Evolutionary conservation across 1,139 yeast species (phyloP).

Genomic region (Candida pseudoviswanathii): DNA sequence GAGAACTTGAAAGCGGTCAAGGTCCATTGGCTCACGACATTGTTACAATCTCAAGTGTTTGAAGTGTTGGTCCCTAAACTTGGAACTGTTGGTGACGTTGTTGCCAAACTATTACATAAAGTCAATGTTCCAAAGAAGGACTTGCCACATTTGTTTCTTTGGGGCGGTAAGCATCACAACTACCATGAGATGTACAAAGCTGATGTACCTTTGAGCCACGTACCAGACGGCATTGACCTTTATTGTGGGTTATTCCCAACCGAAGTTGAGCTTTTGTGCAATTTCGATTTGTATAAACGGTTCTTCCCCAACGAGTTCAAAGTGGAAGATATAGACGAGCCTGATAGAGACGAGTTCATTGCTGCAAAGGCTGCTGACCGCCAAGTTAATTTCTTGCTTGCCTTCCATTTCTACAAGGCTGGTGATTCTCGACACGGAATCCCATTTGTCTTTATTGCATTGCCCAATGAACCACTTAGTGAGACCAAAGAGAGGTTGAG

Average conservation of each 20-base stretch:
- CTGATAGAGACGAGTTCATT: slow-evolving; percentile 30
- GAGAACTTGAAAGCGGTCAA: slow-evolving; percentile 73
- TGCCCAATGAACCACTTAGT: slow-evolving; percentile 62
- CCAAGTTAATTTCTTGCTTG: slow-evolving; percentile 45
- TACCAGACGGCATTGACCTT: slow-evolving; percentile 38
- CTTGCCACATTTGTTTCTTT: slow-evolving; percentile 55
- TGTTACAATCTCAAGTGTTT: slow-evolving; percentile 64
- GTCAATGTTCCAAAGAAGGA: slow-evolving; percentile 53
- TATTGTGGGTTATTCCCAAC: slow-evolving; percentile 50
- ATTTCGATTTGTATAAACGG: slow-evolving; percentile 41
- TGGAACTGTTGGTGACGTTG: slow-evolving; percentile 58
- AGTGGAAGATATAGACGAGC: slow-evolving; percentile 18
- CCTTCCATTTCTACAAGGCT: slow-evolving; percentile 76
- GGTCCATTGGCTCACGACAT: slow-evolving; percentile 62
- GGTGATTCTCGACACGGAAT: slow-evolving; percentile 77
- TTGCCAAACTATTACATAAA: slow-evolving; percentile 58
- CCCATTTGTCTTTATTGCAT: slow-evolving; percentile 76
- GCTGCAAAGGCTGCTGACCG: slow-evolving; percentile 36
- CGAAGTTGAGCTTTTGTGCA: slow-evolving; percentile 41
- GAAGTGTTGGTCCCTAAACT: slow-evolving; percentile 71
- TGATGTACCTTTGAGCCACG: slow-evolving; percentile 37
- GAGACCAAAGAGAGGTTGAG: slow-evolving; percentile 74
- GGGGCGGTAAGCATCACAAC: slow-evolving; percentile 52
- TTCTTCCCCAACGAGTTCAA: slow-evolving; percentile 20
- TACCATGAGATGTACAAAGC: slow-evolving; percentile 41